phyloP scores from a whole-genome alignment of 306 rosid genomes.

The Styphnolobium japonicum region DNA sequence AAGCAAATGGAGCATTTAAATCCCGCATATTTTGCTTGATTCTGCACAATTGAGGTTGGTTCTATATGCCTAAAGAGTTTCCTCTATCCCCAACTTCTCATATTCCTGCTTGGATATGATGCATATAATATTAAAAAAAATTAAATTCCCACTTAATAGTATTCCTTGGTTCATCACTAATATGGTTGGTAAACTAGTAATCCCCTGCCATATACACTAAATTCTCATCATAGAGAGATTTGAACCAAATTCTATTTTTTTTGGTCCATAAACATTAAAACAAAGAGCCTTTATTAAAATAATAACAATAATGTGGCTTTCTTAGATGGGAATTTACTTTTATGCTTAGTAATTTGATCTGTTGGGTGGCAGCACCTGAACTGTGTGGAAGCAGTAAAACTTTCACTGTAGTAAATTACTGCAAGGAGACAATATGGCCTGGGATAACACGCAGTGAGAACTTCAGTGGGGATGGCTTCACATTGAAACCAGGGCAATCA shows the following conservation, averaged over 20 bases:
- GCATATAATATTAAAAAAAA: neutral
- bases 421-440: conserved; percentile 69
- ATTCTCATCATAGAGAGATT: neutral
- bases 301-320: neutral
- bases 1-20: neutral
- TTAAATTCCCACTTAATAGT: neutral
- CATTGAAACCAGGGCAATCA: conserved; percentile 46
- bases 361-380: conserved; percentile 28
- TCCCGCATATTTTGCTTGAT: neutral
- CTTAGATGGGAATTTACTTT: neutral
- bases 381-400: conserved; percentile 31
- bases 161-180: neutral
- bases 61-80: neutral
- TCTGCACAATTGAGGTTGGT: neutral
- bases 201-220: neutral
- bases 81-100: neutral
- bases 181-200: neutral
- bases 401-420: conserved; percentile 52
- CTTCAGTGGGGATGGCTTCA: conserved; percentile 46
- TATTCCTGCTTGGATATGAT: neutral
- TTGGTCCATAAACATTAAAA: neutral
- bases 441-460: conserved; percentile 49
- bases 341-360: neutral
- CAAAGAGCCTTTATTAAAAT: neutral
- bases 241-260: neutral